These are phyloP conservation scores for Talaromyces sp. DNA, from an alignment of 2,329 filamentous ascomycete species.

Conservation along the genomic window DNA sequence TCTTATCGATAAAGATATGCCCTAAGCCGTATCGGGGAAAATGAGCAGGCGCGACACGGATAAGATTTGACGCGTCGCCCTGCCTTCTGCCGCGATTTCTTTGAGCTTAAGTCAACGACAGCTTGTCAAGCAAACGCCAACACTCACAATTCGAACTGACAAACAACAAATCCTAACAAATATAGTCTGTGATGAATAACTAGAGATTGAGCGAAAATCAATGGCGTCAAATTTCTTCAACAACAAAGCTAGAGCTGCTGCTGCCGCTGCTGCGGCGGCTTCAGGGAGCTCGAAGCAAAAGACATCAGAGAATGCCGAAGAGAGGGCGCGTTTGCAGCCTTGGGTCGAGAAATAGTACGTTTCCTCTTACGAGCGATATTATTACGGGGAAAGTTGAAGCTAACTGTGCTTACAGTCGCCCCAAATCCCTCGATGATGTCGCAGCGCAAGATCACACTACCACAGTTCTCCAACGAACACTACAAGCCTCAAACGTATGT, in stretches of 20 bases:
- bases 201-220: not conserved
- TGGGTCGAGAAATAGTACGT: constrained; percentile 98
- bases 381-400: not conserved
- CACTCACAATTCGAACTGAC: no score
- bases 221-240: constrained; percentile 89
- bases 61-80: constrained; percentile 18
- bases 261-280: constrained; percentile 67
- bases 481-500: constrained; percentile 85
- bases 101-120: constrained; percentile 16
- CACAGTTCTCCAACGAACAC: constrained; percentile 82
- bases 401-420: constrained; percentile 61
- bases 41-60: constrained; percentile 15
- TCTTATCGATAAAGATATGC: not conserved
- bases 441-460: constrained; percentile 97
- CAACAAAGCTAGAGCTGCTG: constrained; percentile 74
- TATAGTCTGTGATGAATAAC: not conserved
- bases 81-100: not conserved
- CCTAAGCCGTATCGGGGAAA: constrained; percentile 13
- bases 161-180: no score
- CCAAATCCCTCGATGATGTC: constrained; percentile 90
- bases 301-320: constrained; percentile 59
- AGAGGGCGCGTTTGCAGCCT: constrained; percentile 70
- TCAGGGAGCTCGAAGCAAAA: constrained; percentile 67
- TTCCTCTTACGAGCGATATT: not conserved
- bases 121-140: not conserved